A percentile compares a stretch with the other conserved stretches of the same genome.
Evolutionary conservation across 2,329 filamentous ascomycete genomes (phyloP).

Genomic region (Dactylonectria macrodidyma): DNA sequence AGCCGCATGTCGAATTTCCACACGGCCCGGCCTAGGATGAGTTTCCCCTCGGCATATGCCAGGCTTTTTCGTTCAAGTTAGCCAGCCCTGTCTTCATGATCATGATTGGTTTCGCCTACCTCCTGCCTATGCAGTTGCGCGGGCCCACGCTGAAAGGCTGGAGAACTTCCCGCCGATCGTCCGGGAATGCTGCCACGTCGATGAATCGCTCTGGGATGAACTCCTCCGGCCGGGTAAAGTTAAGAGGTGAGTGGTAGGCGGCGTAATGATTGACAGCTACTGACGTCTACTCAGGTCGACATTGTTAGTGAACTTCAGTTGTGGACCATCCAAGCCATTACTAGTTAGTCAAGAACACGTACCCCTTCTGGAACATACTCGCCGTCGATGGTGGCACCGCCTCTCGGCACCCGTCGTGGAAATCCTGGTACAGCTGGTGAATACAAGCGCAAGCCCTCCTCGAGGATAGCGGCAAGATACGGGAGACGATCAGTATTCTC

Average conservation of each 20-base stretch:
- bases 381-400: conserved; percentile 28
- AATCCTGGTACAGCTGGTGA: conserved; percentile 31
- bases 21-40: conserved; percentile 29
- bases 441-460: conserved; percentile 32
- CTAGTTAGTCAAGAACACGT: conserved; percentile 3
- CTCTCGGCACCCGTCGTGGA: conserved; percentile 23
- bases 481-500: conserved; percentile 25
- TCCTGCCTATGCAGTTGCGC: conserved; percentile 32
- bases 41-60: conserved; percentile 27
- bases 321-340: neutral
- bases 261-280: conserved; percentile 32
- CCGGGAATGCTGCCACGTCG: conserved; percentile 15
- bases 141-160: conserved; percentile 31
- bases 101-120: conserved; percentile 21
- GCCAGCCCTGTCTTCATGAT: neutral
- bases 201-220: conserved; percentile 33
- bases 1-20: conserved; percentile 32
- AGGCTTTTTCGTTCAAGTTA: conserved; percentile 25
- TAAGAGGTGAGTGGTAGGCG: conserved; percentile 28
- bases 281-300: conserved; percentile 19
- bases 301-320: conserved; percentile 6
- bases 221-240: conserved; percentile 23
- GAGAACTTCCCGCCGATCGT: conserved; percentile 28
- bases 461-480: conserved; percentile 27
- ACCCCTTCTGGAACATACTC: conserved; percentile 29